Evolutionary conservation across 345 rosid species (phyloP).

Genomic region (Boechera divaricarpa): DNA sequence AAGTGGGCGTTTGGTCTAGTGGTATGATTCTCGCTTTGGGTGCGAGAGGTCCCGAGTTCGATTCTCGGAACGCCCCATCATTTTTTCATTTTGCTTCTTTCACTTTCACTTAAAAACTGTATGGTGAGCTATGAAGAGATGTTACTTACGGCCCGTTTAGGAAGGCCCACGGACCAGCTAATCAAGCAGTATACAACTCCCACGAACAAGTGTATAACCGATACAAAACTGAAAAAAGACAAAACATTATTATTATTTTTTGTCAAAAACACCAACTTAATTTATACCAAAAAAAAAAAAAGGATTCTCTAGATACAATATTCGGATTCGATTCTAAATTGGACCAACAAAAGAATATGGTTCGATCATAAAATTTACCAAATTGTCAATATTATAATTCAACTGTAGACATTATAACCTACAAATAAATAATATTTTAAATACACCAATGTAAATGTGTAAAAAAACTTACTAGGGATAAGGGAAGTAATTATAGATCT

Average conservation of each 20-base stretch:
- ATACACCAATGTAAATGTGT: background rate
- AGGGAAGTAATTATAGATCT: slow-evolving; percentile 96
- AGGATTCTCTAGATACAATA: background rate
- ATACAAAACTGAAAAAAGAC: slow-evolving; percentile 71
- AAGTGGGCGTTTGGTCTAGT: slow-evolving; percentile 79
- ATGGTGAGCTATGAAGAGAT: slow-evolving; percentile 3
- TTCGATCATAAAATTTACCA: slow-evolving; percentile 10
- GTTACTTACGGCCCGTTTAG: slow-evolving; percentile 90
- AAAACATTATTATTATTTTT: background rate
- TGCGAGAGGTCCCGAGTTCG: slow-evolving; percentile 86
- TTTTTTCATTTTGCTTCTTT: background rate
- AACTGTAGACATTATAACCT: background rate
- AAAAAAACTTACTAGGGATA: slow-evolving; percentile 81
- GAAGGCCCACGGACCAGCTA: slow-evolving; percentile 95
- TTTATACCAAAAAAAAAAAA: background rate
- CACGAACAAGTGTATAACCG: slow-evolving; percentile 88
- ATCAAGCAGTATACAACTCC: slow-evolving; percentile 90
- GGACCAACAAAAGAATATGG: slow-evolving; percentile 21
- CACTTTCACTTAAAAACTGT: background rate
- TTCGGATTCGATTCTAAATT: slow-evolving; percentile 22
- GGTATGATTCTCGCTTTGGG: slow-evolving; percentile 94
- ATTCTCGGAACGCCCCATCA: slow-evolving; percentile 73
- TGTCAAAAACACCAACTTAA: background rate
- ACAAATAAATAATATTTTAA: background rate
- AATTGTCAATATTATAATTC: background rate